Evolutionary conservation across 2,329 filamentous ascomycete species (phyloP).

Genomic region (Leptographium lundbergii): DNA sequence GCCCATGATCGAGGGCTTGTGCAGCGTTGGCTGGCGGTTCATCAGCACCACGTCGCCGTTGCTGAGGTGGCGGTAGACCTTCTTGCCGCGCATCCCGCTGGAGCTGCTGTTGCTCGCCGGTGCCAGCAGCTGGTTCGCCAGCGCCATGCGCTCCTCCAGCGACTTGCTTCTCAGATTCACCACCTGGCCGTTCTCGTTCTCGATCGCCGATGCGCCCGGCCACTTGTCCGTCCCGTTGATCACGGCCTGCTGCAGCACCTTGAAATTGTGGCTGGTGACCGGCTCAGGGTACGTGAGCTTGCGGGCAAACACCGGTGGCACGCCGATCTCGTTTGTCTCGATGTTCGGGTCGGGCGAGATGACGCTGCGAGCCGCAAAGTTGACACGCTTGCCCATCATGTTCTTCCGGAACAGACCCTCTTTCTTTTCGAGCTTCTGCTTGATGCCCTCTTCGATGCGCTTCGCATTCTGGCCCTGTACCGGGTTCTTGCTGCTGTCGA

Average conservation of each 20-base stretch:
- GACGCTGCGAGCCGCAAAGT: constrained; percentile 92
- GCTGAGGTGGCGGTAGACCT: constrained; percentile 89
- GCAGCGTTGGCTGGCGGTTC: constrained; percentile 95
- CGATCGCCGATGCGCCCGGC: constrained; percentile 87
- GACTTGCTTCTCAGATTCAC: constrained; percentile 80
- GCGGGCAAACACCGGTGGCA: constrained; percentile 92
- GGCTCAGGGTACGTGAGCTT: constrained; percentile 96
- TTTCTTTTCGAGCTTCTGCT: constrained; percentile 96
- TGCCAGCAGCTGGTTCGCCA: constrained; percentile 87
- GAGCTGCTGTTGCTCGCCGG: constrained; percentile 63
- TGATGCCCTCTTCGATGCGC: constrained; percentile 83
- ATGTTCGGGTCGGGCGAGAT: constrained; percentile 98
- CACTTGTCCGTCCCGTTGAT: constrained; percentile 90
- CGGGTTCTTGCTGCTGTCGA: constrained; percentile 80
- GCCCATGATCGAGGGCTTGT: constrained; percentile 98
- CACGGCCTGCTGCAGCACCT: constrained; percentile 89
- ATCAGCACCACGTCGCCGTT: constrained; percentile 96
- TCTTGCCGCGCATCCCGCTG: constrained; percentile 76
- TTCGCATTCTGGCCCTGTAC: constrained; percentile 65
- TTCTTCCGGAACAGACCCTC: constrained; percentile 97
- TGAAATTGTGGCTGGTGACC: constrained; percentile 93
- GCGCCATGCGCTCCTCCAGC: constrained; percentile 70
- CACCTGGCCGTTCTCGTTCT: constrained; percentile 89
- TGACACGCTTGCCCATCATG: constrained; percentile 99
- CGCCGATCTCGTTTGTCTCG: constrained; percentile 96